Conservation (phyloP, 805 yeast genomes). For the Clavispora carvajalis region DNA sequence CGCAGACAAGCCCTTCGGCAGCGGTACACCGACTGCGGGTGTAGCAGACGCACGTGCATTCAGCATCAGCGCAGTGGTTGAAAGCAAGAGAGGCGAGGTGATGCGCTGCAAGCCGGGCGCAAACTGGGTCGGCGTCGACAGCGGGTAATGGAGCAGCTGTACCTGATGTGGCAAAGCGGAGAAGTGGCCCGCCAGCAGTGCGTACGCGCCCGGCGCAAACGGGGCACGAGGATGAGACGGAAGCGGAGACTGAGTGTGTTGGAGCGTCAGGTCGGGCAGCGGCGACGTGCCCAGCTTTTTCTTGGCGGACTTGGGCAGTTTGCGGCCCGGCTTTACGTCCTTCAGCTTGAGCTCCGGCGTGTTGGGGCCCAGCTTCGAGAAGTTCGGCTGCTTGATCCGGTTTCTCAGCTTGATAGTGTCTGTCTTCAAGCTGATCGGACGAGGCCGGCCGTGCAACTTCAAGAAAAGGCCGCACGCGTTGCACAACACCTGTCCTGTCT, state of each 20-base stretch:
- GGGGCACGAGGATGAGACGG: conserved; percentile 8
- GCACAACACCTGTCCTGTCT: conserved; percentile 79
- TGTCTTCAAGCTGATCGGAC: conserved; percentile 87
- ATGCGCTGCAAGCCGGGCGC: conserved; percentile 59
- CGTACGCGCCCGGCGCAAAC: conserved; percentile 6
- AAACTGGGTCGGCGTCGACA: conserved; percentile 66
- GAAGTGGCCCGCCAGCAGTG: conserved; percentile 15
- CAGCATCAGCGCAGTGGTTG: conserved; percentile 43
- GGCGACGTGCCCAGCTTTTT: conserved; percentile 9
- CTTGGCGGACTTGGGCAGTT: conserved; percentile 19
- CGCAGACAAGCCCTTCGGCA: conserved; percentile 16
- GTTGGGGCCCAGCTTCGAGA: conserved; percentile 42
- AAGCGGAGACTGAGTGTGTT: conserved; percentile 12
- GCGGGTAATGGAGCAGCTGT: conserved; percentile 60
- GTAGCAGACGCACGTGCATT: conserved; percentile 27
- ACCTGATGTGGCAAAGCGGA: conserved; percentile 27
- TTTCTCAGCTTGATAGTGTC: conserved; percentile 90
- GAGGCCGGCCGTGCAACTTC: conserved; percentile 85
- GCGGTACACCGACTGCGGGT: conserved; percentile 5
- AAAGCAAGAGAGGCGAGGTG: conserved; percentile 59
- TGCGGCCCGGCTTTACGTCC: conserved; percentile 26
- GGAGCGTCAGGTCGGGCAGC: neutral
- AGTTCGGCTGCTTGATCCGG: conserved; percentile 57
- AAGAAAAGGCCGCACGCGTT: conserved; percentile 94
- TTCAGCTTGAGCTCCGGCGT: conserved; percentile 55